Base-by-base conservation (phyloP, 108 stramenopile genomes). In the Cyclotella sp. region DNA sequence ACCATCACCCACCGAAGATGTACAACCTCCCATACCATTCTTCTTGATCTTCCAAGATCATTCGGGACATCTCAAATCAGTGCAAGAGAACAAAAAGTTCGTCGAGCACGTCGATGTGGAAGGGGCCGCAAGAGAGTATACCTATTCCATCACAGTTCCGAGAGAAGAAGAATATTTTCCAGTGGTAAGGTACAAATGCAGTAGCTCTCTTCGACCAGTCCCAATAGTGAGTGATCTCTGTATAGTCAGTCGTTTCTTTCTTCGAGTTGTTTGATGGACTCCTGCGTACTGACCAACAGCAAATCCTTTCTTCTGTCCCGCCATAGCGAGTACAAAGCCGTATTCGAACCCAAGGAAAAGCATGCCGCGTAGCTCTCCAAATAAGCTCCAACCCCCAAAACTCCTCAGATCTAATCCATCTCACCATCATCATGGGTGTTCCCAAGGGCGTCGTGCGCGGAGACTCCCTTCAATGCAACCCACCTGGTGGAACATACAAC, bases 341-440 rank as follows among this genome's bases (percentile, higher is more conserved):
- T 13, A 87, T 93, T 5, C 83, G 90, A 34, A 63, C 83, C 8
- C 89, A 92, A 53, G 86, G 81, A 27, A 70, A 61, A 44, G 60
- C 83, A 62, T 90, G 89, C 76, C 80, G 94, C 22, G 88, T 95
- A 11, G 94, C 94, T 1, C 83, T 95, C 9, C 94, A 95, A 66
- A 91, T 95, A 24, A 93, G 92, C 75, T 93, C 92, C 40, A 95
- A 95, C 67, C 94, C 94, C 26, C 86, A 90, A 65, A 95, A 95
- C 70, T 87, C 90, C 44, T 87, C 86, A 47, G 80, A 77, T 55
- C 69, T 95, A n/a, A 88, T 89, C 9, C 88, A 93, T 46, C 83
- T 95, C 39, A 93, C 92, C 3, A 90, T 95, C 39, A 88, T 93
- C 55, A 93, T 95, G 92, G 86, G 90, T 10, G 91, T 93, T 22